These are phyloP conservation scores for Nakazawaea ishiwadae DNA, from an alignment of 805 yeast genomes.

Conservation along the genomic window DNA sequence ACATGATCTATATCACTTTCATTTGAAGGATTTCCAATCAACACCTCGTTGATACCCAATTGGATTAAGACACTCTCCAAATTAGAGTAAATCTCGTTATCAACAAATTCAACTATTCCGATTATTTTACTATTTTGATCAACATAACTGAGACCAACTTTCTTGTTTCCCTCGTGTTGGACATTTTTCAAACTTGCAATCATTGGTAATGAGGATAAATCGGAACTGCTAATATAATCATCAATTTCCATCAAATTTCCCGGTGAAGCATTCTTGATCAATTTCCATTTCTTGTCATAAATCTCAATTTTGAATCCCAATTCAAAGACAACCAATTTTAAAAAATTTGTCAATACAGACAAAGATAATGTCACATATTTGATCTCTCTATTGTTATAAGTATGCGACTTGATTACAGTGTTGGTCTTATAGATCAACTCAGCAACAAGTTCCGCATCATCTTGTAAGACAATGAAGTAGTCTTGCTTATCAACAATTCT, in stretches of 20 bases:
- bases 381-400: constrained; percentile 31
- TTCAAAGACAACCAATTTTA: constrained; percentile 64
- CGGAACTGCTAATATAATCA: constrained; percentile 51
- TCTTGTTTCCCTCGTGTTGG: constrained; percentile 39
- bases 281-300: constrained; percentile 62
- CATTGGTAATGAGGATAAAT: constrained; percentile 40
- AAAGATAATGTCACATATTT: constrained; percentile 74
- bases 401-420: constrained; percentile 60
- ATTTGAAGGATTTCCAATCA: constrained; percentile 42
- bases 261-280: constrained; percentile 69
- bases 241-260: constrained; percentile 83
- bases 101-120: constrained; percentile 75
- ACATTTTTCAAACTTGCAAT: constrained; percentile 48
- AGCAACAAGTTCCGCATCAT: constrained; percentile 80
- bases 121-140: constrained; percentile 66
- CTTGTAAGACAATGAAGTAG: constrained; percentile 67
- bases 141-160: constrained; percentile 74
- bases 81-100: constrained; percentile 83
- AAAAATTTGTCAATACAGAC: constrained; percentile 62
- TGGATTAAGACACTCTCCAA: constrained; percentile 84
- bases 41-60: constrained; percentile 81
- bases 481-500: constrained; percentile 81
- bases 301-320: constrained; percentile 76
- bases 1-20: constrained; percentile 46
- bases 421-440: constrained; percentile 79